Conservation (phyloP, 495 filamentous ascomycete genomes). For the Apodospora peruviana region DNA sequence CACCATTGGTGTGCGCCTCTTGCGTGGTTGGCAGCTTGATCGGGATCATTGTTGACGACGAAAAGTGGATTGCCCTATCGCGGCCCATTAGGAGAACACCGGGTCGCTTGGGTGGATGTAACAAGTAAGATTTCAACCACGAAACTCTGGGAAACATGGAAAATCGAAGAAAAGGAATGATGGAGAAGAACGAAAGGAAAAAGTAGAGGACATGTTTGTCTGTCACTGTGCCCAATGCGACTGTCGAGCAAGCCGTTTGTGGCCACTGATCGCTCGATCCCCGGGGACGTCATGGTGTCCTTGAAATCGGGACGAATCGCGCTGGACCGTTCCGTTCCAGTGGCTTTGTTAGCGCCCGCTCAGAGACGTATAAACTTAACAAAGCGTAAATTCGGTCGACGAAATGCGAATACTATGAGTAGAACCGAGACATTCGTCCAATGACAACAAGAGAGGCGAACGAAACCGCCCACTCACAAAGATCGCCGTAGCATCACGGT, state of each 20-base stretch:
- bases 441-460: too few relatives aligned
- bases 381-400: too few relatives aligned
- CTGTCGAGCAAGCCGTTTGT: not conserved
- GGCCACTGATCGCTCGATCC: conserved; percentile 18
- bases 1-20: conserved; percentile 11
- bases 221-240: not conserved
- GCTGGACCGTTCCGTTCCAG: conserved; percentile 6
- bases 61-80: too few relatives aligned
- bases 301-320: conserved; percentile 13
- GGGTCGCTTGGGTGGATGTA: too few relatives aligned
- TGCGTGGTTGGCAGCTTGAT: conserved; percentile 16
- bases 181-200: conserved; percentile 1
- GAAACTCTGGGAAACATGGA: too few relatives aligned
- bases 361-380: not conserved
- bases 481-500: not conserved
- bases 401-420: too few relatives aligned
- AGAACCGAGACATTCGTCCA: too few relatives aligned
- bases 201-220: not conserved
- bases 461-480: too few relatives aligned
- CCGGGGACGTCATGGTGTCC: conserved; percentile 14
- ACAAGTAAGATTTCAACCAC: too few relatives aligned
- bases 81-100: too few relatives aligned
- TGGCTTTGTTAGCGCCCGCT: conserved; percentile 18
- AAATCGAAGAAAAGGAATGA: not conserved
- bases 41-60: conserved; percentile 9